A percentile compares a stretch with the other conserved stretches of the same genome.
phyloP scores from a whole-genome alignment of 1,139 yeast genomes.

The Scheffersomyces insectosa region DNA sequence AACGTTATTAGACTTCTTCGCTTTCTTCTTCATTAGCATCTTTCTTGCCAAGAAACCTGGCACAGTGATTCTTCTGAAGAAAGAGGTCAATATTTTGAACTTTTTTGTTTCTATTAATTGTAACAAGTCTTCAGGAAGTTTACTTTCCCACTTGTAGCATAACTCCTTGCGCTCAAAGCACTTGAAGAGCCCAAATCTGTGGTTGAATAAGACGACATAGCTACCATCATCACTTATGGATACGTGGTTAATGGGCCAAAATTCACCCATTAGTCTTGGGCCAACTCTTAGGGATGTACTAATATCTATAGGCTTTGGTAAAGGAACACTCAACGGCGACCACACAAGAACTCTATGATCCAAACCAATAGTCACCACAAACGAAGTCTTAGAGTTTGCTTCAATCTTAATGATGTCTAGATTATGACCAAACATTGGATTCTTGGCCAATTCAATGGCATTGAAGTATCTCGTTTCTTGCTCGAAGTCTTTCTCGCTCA shows the following conservation, averaged over 20 bases:
- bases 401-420: constrained; percentile 63
- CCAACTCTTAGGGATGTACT: constrained; percentile 33
- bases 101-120: constrained; percentile 23
- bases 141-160: constrained; percentile 55
- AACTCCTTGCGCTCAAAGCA: constrained; percentile 59
- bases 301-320: constrained; percentile 39
- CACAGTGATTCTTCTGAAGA: constrained; percentile 57
- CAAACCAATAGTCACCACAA: constrained; percentile 67
- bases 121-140: constrained; percentile 20
- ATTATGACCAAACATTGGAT: constrained; percentile 45
- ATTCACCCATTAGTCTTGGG: constrained; percentile 40
- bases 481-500: constrained; percentile 14
- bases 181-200: constrained; percentile 47
- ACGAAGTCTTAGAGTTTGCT: constrained; percentile 57
- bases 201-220: constrained; percentile 58
- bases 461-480: constrained; percentile 28
- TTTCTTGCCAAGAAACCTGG: constrained; percentile 52
- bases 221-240: constrained; percentile 63
- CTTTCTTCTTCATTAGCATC: constrained; percentile 29
- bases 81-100: constrained; percentile 51
- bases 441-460: constrained; percentile 47
- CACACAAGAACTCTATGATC: constrained; percentile 73
- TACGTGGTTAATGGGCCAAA: constrained; percentile 70
- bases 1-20: constrained; percentile 21
- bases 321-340: constrained; percentile 57